Conservation (phyloP, 768 basidiomycete species). For the Podaxis mareebaensis region DNA sequence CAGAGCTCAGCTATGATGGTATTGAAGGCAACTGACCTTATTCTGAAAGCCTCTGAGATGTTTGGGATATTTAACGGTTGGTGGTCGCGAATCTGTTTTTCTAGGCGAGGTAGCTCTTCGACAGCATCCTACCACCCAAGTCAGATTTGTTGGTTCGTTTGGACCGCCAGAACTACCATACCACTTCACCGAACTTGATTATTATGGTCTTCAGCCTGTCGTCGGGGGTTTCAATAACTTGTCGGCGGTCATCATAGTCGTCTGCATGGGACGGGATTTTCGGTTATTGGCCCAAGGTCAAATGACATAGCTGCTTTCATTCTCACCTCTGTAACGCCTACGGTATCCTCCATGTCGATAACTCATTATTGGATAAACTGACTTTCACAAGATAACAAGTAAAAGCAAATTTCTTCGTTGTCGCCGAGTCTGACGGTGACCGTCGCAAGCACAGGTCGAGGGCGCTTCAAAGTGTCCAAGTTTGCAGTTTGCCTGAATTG, state of each 20-base stretch:
- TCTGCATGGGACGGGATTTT: slow-evolving; percentile 39
- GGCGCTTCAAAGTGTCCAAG: not conserved
- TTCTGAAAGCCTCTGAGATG: slow-evolving; percentile 73
- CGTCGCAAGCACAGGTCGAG: not conserved
- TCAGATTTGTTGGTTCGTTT: slow-evolving; percentile 4
- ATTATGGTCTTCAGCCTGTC: slow-evolving; percentile 68
- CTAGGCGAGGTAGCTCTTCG: slow-evolving; percentile 69
- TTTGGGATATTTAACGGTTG: slow-evolving; percentile 58
- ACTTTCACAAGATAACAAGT: not conserved
- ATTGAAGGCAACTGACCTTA: slow-evolving; percentile 47
- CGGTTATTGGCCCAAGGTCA: not conserved
- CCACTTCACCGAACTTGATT: slow-evolving; percentile 80
- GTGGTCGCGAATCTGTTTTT: slow-evolving; percentile 63
- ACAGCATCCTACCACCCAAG: slow-evolving; percentile 54
- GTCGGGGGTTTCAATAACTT: slow-evolving; percentile 68
- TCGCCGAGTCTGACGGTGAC: slow-evolving; percentile 7
- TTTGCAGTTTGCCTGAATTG: not conserved
- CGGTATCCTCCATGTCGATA: slow-evolving; percentile 17
- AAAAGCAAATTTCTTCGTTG: slow-evolving; percentile 14
- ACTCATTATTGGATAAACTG: slow-evolving; percentile 9
- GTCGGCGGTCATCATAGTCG: slow-evolving; percentile 68
- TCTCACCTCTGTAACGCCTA: slow-evolving; percentile 17
- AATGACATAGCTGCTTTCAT: slow-evolving; percentile 1
- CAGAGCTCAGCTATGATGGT: slow-evolving; percentile 10
- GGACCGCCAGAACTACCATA: slow-evolving; percentile 34